Conservation (phyloP, 176 grass and related monocot genomes). For the Rhynchospora pubera region DNA sequence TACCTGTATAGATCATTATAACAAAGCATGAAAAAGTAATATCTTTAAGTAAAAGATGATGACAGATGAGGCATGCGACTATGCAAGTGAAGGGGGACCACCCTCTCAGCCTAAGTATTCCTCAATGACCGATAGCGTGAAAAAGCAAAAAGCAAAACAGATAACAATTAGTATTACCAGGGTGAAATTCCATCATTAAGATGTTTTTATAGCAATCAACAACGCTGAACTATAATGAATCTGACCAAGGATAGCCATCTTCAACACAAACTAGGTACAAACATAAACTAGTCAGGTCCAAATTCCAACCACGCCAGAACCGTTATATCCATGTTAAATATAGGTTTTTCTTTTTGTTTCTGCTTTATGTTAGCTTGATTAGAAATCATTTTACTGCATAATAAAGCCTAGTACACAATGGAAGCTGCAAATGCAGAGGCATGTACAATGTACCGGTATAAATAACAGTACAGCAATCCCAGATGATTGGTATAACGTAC, state of each 20-base stretch:
- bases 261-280: background rate
- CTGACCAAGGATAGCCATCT: background rate
- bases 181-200: background rate
- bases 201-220: background rate
- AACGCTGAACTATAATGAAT: background rate
- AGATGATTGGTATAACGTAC: slow-evolving; percentile 27
- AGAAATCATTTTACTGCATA: background rate
- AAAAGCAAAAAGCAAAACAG: background rate
- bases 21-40: background rate
- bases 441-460: background rate
- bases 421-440: background rate
- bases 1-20: slow-evolving; percentile 40
- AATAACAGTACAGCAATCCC: background rate
- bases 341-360: background rate
- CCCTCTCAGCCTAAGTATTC: too few relatives aligned
- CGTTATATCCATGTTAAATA: background rate
- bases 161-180: background rate
- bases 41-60: background rate
- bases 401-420: background rate
- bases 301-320: background rate
- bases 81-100: too few relatives aligned
- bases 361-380: background rate
- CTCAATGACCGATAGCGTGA: too few relatives aligned
- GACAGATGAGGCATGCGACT: background rate
- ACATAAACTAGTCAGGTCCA: background rate